These are phyloP conservation scores for Lactifluus volemus DNA, from an alignment of 768 basidiomycete species.

Conservation along the genomic window DNA sequence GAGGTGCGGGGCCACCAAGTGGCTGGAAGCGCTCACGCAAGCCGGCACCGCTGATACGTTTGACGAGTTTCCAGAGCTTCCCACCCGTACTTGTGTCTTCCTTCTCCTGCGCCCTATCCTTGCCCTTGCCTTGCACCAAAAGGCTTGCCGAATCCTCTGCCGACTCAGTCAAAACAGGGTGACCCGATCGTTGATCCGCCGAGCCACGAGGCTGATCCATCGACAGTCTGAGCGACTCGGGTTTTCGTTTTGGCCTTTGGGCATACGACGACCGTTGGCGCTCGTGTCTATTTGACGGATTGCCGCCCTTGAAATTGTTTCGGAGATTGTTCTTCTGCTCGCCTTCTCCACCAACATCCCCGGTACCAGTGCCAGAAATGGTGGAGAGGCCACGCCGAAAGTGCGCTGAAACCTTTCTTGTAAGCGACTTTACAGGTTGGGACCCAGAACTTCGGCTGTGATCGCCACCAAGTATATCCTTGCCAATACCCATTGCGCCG, in stretches of 20 bases:
- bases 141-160: neutral
- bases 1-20: slow-evolving; percentile 32
- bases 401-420: slow-evolving; percentile 17
- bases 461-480: neutral
- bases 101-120: slow-evolving; percentile 23
- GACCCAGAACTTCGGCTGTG: neutral
- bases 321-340: neutral
- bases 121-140: slow-evolving; percentile 2
- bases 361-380: neutral
- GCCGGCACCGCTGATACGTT: slow-evolving; percentile 56
- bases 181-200: neutral
- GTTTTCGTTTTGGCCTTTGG: slow-evolving; percentile 10
- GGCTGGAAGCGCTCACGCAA: slow-evolving; percentile 47
- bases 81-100: slow-evolving; percentile 26
- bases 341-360: neutral
- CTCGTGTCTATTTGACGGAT: slow-evolving; percentile 6
- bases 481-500: slow-evolving; percentile 5
- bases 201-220: neutral
- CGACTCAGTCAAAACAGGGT: neutral
- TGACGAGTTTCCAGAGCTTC: slow-evolving; percentile 61
- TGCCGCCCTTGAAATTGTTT: neutral
- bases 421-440: slow-evolving; percentile 6
- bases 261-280: slow-evolving; percentile 5
- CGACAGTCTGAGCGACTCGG: slow-evolving; percentile 8
- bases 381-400: slow-evolving; percentile 7